Evolutionary conservation across 2,329 filamentous ascomycete genomes (phyloP).

Genomic region (Aotearoamyces nothofagi): DNA sequence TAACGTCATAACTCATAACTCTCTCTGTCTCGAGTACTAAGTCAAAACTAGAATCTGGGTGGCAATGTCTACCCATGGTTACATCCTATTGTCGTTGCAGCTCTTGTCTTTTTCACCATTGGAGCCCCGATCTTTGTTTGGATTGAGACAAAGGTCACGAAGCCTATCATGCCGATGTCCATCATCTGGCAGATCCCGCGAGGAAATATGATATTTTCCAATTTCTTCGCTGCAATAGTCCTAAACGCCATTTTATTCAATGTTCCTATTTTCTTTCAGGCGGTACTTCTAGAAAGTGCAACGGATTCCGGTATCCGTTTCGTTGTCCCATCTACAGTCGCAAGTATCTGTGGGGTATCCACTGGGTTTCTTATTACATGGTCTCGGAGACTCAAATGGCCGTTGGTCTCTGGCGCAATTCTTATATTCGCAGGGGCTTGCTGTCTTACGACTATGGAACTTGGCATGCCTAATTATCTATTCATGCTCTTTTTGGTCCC

Average conservation of each 20-base stretch:
- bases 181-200: conserved; percentile 34
- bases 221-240: conserved; percentile 34
- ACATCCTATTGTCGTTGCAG: conserved; percentile 39
- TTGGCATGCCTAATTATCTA: conserved; percentile 31
- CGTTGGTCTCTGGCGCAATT: conserved; percentile 33
- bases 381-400: conserved; percentile 43
- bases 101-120: conserved; percentile 30
- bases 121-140: conserved; percentile 35
- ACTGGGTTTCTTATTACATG: conserved; percentile 48
- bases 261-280: conserved; percentile 61
- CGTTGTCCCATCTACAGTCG: conserved; percentile 42
- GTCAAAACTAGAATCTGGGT: conserved; percentile 33
- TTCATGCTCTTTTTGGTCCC: conserved; percentile 45
- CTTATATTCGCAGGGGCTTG: conserved; percentile 34
- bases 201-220: conserved; percentile 41
- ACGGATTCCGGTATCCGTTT: conserved; percentile 61
- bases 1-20: not conserved
- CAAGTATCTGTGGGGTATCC: conserved; percentile 36
- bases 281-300: conserved; percentile 52
- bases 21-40: not conserved
- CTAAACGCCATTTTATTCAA: conserved; percentile 44
- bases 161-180: conserved; percentile 44
- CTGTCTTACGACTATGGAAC: conserved; percentile 31
- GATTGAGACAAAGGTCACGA: conserved; percentile 31
- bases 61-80: conserved; percentile 50